Evolutionary conservation across 2,329 filamentous ascomycete genomes (phyloP), one percentile per base, ranked within the genome.

Genomic region (Epichloe hybrida): DNA sequence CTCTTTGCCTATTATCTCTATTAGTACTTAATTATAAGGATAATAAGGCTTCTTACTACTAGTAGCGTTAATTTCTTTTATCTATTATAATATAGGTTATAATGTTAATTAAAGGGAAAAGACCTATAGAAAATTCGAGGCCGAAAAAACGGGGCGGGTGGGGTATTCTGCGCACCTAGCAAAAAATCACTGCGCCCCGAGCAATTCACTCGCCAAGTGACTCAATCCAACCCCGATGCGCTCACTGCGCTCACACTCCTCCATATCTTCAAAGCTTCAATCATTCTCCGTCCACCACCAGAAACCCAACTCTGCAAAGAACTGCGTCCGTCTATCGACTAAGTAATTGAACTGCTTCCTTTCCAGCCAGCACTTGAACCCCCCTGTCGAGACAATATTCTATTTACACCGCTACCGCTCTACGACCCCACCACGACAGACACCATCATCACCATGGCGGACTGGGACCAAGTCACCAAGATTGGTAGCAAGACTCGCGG

Each of bases 401-500:
- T 11, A 31, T 5, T 12, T 17, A 8, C 9, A 35, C 23, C 15
- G 5, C 15, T 45, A 38, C 20, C 13, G 36, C 41, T n/a, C 43
- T 13, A 9, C 56, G 54, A 51, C 51, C 55, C 54, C 56, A 43
- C 51, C 51, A 49, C 47, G 13, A 13, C 31, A 36, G 59, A 57
- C 53, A 51, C 64, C 60, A 69, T 60, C 59, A 78, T 80, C 82
- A 82, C 63, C 49, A 81, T 85, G 79, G 68, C 71, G 61, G 69
- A 95, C 64, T 97, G 91, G 90, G 86, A 95, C 62, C 70, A 73
- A 59, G 81, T 86, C 61, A 95, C 89, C 72, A 95, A 93, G 79
- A 97, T 98, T 66, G 93, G 93, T 64, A 88, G 81, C 80, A 91
- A 86, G 72, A 79, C 79, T 64, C 81, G 82, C 63, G 79, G 80